Base-by-base conservation (phyloP, 2,329 filamentous ascomycete species). In the Incumbomyces delicatus region DNA sequence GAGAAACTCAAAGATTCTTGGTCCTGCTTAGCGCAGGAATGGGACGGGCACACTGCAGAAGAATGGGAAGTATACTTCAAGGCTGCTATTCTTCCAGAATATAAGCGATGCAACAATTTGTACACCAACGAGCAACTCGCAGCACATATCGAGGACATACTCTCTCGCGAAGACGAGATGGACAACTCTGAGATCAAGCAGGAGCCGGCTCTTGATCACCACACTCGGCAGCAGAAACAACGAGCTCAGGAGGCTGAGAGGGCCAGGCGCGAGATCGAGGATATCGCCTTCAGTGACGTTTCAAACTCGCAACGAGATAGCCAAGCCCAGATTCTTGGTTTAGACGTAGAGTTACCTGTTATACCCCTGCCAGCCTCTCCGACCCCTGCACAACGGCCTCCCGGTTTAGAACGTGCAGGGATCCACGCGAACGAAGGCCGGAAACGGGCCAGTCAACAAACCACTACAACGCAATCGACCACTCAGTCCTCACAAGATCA, bases 11-110 rank as follows among this genome's bases (percentile, higher is more conserved):
- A 54, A 22, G 50, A 55, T 14, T 52, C 52, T 12, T 63, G 61
- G 60, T 30, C 34, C n/a, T 41, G 49, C 16, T 55, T 57, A 46
- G 60, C 56, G 7, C 36, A 52, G 32, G 48, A 55, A 22, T 41
- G 22, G 33, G 34, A 50, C 1, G 32, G 36, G 12, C 50, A 50
- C 47, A 41, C 41, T 31, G 44, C 41, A 30, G 44, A 51, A 30
- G 45, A 58, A 42, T 57, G 52, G 55, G 46, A 53, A 39, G 20
- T 32, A 10, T 54, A 49, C 36, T 59, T 52, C 30, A 30, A 53
- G 2, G 37, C 47, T 10, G 35, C 45, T 5, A 48, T 58, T 35
- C 29, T 57, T 4, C 56, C 57, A 31, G 48, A 51, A 16, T 59
- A 58, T 46, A 50, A 49, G 27, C 51, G 40, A 36, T 35, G 46